phyloP scores from a whole-genome alignment of 2,329 filamentous ascomycete genomes.

The Lecanicillium sp. region DNA sequence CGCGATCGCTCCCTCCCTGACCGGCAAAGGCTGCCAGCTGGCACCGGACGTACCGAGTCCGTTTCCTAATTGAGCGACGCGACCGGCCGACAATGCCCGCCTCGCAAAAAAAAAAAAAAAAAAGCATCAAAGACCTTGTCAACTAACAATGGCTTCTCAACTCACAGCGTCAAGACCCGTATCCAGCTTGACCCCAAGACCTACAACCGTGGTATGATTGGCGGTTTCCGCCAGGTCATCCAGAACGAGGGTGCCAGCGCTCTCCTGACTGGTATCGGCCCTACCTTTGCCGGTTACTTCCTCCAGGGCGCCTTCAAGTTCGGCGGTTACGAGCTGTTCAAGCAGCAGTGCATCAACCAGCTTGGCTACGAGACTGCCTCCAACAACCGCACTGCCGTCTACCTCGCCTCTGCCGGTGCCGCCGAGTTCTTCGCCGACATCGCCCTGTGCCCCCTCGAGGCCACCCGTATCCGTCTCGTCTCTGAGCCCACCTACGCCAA shows the following conservation, averaged over 20 bases:
- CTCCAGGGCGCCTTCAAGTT: constrained; percentile 84
- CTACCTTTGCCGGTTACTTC: constrained; percentile 77
- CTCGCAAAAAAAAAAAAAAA: not conserved
- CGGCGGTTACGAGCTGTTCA: constrained; percentile 86
- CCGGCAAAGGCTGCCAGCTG: too few relatives aligned
- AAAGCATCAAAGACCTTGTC: too few relatives aligned
- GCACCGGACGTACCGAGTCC: not conserved
- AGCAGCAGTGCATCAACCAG: constrained; percentile 71
- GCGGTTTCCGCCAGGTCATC: constrained; percentile 73
- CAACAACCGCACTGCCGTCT: constrained; percentile 67
- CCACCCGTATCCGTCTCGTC: constrained; percentile 80
- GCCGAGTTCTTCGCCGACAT: constrained; percentile 61
- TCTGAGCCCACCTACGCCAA: constrained; percentile 71
- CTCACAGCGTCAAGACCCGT: constrained; percentile 73
- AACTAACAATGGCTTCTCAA: constrained; percentile 9
- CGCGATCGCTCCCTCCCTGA: too few relatives aligned
- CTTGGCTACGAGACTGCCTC: constrained; percentile 64
- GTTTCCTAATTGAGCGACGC: not conserved
- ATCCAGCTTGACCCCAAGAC: constrained; percentile 78
- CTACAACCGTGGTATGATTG: constrained; percentile 76
- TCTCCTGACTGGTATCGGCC: constrained; percentile 71
- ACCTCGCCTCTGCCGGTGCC: constrained; percentile 55
- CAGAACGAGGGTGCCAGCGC: constrained; percentile 70
- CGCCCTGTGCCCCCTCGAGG: constrained; percentile 77
- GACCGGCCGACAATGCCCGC: not conserved